phyloP scores from a whole-genome alignment of 179 eudicot species.

The Actinidia arguta region DNA sequence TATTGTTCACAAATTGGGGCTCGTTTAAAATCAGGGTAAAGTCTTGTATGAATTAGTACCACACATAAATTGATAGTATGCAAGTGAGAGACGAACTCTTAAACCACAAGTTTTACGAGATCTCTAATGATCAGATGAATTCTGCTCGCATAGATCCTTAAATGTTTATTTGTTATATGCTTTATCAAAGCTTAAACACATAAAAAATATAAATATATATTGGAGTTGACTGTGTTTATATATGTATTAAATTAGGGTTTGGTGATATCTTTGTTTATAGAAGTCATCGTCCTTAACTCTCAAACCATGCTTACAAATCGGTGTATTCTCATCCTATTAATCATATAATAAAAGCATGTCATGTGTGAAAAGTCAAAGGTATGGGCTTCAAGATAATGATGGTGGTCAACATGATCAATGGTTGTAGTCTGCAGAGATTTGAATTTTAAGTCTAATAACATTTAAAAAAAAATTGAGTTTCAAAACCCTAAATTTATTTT shows the following conservation, averaged over 20 bases:
- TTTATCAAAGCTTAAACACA: too few species aligned
- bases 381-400: constrained; percentile 7
- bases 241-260: not conserved
- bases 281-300: constrained; percentile 32
- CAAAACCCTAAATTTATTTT: not conserved
- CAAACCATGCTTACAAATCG: constrained; percentile 39
- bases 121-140: not conserved
- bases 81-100: not conserved
- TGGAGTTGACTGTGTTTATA: constrained; percentile 12
- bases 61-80: too few species aligned
- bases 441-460: not conserved
- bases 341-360: not conserved
- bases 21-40: too few species aligned
- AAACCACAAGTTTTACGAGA: not conserved
- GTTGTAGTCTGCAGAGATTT: constrained; percentile 5
- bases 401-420: constrained; percentile 8
- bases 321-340: constrained; percentile 21
- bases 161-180: too few species aligned
- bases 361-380: constrained; percentile 29
- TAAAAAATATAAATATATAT: too few species aligned
- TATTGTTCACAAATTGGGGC: too few species aligned
- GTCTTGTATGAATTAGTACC: too few species aligned
- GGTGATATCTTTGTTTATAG: constrained; percentile 16
- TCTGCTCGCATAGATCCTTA: not conserved
- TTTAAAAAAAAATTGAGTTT: not conserved